Conservation (phyloP, 306 rosid species). For the Medicago arabica region DNA sequence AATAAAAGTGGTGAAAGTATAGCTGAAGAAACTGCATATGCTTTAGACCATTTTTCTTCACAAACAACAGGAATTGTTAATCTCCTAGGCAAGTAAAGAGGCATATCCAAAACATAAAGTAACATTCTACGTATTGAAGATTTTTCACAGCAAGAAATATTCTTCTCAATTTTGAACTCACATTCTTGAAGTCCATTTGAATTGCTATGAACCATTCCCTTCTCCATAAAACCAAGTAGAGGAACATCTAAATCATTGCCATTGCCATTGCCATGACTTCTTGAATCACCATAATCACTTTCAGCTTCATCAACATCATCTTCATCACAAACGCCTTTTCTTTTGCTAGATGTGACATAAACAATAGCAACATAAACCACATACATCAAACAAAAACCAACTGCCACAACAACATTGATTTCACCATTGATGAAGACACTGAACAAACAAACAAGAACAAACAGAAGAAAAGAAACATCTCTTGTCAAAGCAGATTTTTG, state of each 20-base stretch:
- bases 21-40: slow-evolving; percentile 52
- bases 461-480: slow-evolving; percentile 55
- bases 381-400: slow-evolving; percentile 51
- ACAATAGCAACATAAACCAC: slow-evolving; percentile 56
- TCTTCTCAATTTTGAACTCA: slow-evolving; percentile 38
- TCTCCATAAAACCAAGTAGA: slow-evolving; percentile 50
- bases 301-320: slow-evolving; percentile 21
- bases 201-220: slow-evolving; percentile 38
- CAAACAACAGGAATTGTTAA: slow-evolving; percentile 60
- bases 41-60: slow-evolving; percentile 60
- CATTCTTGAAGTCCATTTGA: slow-evolving; percentile 41
- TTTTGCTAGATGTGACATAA: slow-evolving; percentile 40
- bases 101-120: slow-evolving; percentile 50
- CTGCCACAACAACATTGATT: slow-evolving; percentile 50
- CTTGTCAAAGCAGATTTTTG: slow-evolving; percentile 53
- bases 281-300: slow-evolving; percentile 27
- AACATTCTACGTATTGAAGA: slow-evolving; percentile 37
- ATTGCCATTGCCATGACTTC: slow-evolving; percentile 5
- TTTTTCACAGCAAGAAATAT: slow-evolving; percentile 31
- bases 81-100: slow-evolving; percentile 61
- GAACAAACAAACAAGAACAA: slow-evolving; percentile 51
- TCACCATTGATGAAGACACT: slow-evolving; percentile 45
- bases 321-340: slow-evolving; percentile 43
- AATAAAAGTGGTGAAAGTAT: slow-evolving; percentile 52
- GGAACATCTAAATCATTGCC: slow-evolving; percentile 51